A percentile compares a stretch with the other conserved stretches of the same genome.
Conservation (phyloP, 202 grass and related monocot genomes). For the Zizania palustris region DNA sequence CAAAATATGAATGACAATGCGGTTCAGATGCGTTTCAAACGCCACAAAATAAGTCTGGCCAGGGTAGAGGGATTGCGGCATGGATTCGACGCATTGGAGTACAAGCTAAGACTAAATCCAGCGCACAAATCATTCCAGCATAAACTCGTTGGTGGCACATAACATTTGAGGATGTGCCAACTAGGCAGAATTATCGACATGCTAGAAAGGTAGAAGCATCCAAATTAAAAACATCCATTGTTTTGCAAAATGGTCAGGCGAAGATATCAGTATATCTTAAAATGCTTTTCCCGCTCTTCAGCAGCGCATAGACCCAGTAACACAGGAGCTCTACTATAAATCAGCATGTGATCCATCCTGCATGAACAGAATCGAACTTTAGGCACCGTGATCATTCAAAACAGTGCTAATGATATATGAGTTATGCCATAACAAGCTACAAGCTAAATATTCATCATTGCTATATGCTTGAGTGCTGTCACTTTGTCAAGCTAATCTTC, state of each 20-base stretch:
- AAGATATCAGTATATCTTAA: slow-evolving; percentile 3
- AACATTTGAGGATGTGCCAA: background rate
- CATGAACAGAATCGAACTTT: slow-evolving; percentile 37
- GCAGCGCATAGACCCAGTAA: slow-evolving; percentile 1
- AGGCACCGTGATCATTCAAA: background rate
- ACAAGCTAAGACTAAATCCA: background rate
- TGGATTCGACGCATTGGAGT: background rate
- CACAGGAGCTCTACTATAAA: slow-evolving; percentile 23
- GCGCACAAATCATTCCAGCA: background rate
- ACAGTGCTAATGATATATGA: background rate
- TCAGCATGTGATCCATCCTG: slow-evolving; percentile 51
- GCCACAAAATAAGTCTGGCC: background rate
- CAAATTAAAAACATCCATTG: slow-evolving; percentile 1
- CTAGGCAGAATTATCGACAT: background rate
- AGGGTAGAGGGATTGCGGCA: background rate
- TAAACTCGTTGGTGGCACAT: background rate
- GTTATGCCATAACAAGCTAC: slow-evolving; percentile 1
- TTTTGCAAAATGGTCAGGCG: slow-evolving; percentile 22
- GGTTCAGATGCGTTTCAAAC: background rate
- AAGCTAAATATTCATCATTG: background rate
- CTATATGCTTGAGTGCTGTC: slow-evolving; percentile 7
- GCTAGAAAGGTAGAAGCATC: slow-evolving; percentile 9
- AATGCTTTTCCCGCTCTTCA: slow-evolving; percentile 37
- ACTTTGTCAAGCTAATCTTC: slow-evolving; percentile 12
- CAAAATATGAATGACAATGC: background rate